Evolutionary conservation across 73 alveolate genomes (phyloP).

Genomic region (Tetrahymena thermophila): DNA sequence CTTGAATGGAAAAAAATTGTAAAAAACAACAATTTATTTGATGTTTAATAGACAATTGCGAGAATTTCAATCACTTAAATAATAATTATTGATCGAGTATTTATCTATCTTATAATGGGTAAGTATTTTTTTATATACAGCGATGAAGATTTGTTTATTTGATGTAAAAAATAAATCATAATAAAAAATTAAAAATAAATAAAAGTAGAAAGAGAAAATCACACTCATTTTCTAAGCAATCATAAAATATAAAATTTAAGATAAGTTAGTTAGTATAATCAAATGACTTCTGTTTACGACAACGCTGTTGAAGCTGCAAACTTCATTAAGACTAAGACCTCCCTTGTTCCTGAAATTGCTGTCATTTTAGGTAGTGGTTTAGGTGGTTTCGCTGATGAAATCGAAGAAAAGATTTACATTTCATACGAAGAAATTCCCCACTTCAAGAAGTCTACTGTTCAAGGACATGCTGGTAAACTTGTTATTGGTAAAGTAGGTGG

Average conservation of each 20-base stretch:
- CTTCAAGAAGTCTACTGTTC: constrained; percentile 10
- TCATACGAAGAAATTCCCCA: constrained; percentile 12
- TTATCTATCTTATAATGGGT: neutral
- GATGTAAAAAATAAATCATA: neutral
- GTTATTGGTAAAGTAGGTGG: constrained; percentile 5
- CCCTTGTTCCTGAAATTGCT: constrained; percentile 7
- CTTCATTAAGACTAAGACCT: neutral
- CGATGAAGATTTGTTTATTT: neutral
- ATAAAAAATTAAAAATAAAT: neutral
- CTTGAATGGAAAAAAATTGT: neutral
- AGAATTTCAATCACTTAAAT: too few species aligned
- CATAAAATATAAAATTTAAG: neutral
- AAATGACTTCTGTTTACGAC: neutral
- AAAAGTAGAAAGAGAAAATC: neutral
- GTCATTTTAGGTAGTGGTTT: constrained; percentile 9
- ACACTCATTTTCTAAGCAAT: neutral
- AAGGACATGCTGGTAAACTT: constrained; percentile 6
- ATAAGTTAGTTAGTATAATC: neutral
- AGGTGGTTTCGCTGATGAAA: constrained; percentile 8
- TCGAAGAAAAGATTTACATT: constrained; percentile 1
- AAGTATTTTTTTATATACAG: neutral
- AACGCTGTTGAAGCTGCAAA: neutral
- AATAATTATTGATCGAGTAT: neutral
- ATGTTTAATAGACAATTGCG: neutral
- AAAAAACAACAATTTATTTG: neutral